phyloP scores from a whole-genome alignment of 306 rosid genomes.

The Trichosanthes truncata region DNA sequence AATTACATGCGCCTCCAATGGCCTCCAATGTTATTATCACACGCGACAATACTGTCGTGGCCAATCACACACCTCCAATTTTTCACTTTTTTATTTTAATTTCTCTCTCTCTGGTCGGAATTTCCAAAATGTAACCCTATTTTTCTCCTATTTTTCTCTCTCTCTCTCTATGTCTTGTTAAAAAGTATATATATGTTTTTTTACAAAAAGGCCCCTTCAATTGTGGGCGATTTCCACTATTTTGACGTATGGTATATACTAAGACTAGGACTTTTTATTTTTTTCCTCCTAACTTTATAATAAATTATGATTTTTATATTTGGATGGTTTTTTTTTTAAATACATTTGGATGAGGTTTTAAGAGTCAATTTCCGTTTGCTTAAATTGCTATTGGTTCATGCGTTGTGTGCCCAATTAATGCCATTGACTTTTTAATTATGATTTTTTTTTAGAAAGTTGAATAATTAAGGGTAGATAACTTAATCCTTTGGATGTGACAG shows the following conservation, averaged over 20 bases:
- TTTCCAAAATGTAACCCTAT: neutral
- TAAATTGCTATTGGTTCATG: neutral
- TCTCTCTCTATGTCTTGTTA: neutral
- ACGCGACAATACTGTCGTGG: neutral
- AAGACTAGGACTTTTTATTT: too few species aligned
- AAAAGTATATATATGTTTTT: neutral
- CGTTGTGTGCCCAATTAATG: neutral
- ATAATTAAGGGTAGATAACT: neutral
- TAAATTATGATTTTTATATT: neutral
- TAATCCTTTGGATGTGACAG: neutral
- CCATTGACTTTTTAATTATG: neutral
- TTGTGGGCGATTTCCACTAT: neutral
- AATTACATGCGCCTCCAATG: neutral
- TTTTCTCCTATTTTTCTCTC: neutral
- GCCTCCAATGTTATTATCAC: neutral
- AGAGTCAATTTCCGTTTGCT: neutral
- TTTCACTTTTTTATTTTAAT: neutral
- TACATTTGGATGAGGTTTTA: neutral
- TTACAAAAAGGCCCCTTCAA: neutral
- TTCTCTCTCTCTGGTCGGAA: neutral
- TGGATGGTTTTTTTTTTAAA: neutral
- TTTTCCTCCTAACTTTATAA: neutral
- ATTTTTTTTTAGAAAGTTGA: neutral
- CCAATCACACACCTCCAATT: constrained; percentile 6
- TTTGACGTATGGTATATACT: neutral